A percentile compares a stretch with the other conserved stretches of the same genome.
Conservation (phyloP, 2,329 filamentous ascomycete species). For the Akanthomyces muscarius region DNA sequence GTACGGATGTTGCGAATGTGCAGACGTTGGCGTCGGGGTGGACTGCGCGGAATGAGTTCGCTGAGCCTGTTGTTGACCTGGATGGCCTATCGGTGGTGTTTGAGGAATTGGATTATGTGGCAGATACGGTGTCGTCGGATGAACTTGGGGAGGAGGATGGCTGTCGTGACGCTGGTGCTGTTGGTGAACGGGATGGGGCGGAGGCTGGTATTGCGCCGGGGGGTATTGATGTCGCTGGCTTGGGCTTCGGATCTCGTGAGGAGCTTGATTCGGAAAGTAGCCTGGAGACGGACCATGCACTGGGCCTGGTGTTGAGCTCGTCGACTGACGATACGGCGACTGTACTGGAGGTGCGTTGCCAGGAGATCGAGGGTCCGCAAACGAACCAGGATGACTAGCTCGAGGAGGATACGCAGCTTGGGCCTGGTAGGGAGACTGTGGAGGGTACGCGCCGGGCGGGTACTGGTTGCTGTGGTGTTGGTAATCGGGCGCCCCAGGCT, state of each 20-base stretch:
- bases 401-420: constrained; percentile 41
- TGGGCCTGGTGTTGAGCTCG: constrained; percentile 38
- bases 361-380: constrained; percentile 49
- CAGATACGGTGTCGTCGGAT: constrained; percentile 38
- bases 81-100: constrained; percentile 46
- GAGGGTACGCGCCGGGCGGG: constrained; percentile 34
- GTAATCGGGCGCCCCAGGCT: constrained; percentile 44
- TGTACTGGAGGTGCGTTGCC: constrained; percentile 40
- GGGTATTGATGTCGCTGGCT: constrained; percentile 51
- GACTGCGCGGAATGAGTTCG: constrained; percentile 57
- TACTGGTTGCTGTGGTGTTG: constrained; percentile 26
- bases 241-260: constrained; percentile 45
- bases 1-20: constrained; percentile 55
- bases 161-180: constrained; percentile 43
- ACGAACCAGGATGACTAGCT: constrained; percentile 39
- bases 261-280: constrained; percentile 42
- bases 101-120: constrained; percentile 42
- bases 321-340: constrained; percentile 49
- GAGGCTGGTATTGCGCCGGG: constrained; percentile 34
- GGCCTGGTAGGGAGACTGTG: constrained; percentile 37
- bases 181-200: constrained; percentile 5
- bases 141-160: constrained; percentile 38
- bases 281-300: constrained; percentile 36
- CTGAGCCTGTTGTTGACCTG: constrained; percentile 36
- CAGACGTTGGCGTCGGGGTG: constrained; percentile 57